A percentile compares a stretch with the other conserved stretches of the same genome.
These are phyloP conservation scores for Geoglossum cookeanum DNA, from an alignment of 2,329 filamentous ascomycete species.

Conservation along the genomic window DNA sequence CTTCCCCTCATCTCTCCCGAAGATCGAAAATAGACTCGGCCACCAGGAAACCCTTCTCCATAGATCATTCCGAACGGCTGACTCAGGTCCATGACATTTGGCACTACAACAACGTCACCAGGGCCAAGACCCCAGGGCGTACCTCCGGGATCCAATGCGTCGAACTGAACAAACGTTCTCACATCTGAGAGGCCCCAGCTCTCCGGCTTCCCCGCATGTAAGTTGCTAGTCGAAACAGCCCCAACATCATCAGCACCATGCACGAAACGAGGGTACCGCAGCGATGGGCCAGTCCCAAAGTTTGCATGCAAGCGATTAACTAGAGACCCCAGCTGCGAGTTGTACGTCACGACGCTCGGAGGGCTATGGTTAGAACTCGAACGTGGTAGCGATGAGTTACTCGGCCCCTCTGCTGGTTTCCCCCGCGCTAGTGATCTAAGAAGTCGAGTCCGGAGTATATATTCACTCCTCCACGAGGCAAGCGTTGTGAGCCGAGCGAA, in stretches of 20 bases:
- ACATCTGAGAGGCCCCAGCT: constrained; percentile 66
- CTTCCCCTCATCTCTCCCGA: constrained; percentile 56
- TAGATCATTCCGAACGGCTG: constrained; percentile 66
- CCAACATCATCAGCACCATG: constrained; percentile 69
- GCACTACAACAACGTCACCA: constrained; percentile 53
- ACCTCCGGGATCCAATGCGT: constrained; percentile 55
- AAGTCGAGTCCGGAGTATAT: constrained; percentile 70
- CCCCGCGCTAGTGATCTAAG: constrained; percentile 65
- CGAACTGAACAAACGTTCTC: constrained; percentile 56
- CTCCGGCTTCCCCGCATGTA: constrained; percentile 53
- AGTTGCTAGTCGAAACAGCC: constrained; percentile 64
- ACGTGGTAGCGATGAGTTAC: constrained; percentile 20
- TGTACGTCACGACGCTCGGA: constrained; percentile 52
- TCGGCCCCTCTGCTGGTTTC: constrained; percentile 36
- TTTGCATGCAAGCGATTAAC: constrained; percentile 64
- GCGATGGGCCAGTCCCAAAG: constrained; percentile 46
- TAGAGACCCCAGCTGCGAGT: constrained; percentile 60
- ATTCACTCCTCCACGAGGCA: constrained; percentile 93
- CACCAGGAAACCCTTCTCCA: constrained; percentile 73
- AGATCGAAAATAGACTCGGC: constrained; percentile 59
- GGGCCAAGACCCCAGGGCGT: constrained; percentile 60
- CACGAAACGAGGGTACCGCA: constrained; percentile 58
- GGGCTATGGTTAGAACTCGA: constrained; percentile 43
- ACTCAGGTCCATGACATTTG: constrained; percentile 83
- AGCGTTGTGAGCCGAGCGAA: constrained; percentile 68